Conservation (phyloP, 1,284 basidiomycete genomes). For the Ganoderma resinaceum region DNA sequence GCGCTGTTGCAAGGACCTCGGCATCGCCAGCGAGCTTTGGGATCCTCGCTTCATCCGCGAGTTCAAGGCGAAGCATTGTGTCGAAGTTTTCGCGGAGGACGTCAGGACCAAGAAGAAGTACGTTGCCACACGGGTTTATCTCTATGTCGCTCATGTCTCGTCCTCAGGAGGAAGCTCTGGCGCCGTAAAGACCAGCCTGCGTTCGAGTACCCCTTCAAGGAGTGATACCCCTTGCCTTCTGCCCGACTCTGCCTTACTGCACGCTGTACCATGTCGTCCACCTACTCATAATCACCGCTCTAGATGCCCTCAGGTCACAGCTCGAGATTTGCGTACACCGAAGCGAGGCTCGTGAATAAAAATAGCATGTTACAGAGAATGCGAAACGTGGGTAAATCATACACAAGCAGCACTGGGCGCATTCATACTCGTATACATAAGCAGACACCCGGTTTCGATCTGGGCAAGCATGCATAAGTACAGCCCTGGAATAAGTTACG, state of each 20-base stretch:
- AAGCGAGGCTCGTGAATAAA: neutral
- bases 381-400: neutral
- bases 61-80: constrained; percentile 87
- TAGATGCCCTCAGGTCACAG: neutral
- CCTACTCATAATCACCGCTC: constrained; percentile 23
- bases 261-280: constrained; percentile 15
- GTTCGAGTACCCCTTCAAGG: constrained; percentile 88
- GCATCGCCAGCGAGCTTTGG: constrained; percentile 97
- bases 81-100: constrained; percentile 90
- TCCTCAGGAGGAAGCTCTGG: constrained; percentile 86
- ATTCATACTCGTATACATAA: neutral
- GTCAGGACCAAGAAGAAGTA: constrained; percentile 88
- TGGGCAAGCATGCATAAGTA: neutral
- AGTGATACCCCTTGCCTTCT: constrained; percentile 39
- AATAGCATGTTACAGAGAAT: constrained; percentile 5
- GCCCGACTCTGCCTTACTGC: neutral
- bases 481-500: constrained; percentile 20
- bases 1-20: constrained; percentile 98
- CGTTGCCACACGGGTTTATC: constrained; percentile 39
- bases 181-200: constrained; percentile 86
- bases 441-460: neutral
- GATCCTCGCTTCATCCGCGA: constrained; percentile 92
- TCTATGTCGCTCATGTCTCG: constrained; percentile 17
- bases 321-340: neutral
- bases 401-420: neutral